These are phyloP conservation scores for Citrullus amarus DNA, from an alignment of 306 rosid species.

Conservation along the genomic window DNA sequence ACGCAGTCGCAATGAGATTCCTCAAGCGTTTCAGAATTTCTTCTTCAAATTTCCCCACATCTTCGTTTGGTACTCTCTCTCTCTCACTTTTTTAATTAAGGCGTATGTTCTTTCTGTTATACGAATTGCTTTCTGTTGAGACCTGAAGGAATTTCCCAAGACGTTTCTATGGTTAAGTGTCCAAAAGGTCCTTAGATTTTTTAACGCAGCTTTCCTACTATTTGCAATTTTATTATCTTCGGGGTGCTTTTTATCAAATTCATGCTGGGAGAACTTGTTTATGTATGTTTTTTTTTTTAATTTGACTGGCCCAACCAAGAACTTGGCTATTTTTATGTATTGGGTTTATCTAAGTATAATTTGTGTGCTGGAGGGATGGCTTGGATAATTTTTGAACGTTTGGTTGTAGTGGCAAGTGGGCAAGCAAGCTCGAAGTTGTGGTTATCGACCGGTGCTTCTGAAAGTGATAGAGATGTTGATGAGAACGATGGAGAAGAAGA, in stretches of 20 bases:
- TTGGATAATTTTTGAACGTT: slow-evolving; percentile 2
- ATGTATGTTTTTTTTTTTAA: background rate
- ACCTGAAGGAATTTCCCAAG: background rate
- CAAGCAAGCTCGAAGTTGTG: slow-evolving; percentile 27
- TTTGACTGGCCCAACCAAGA: background rate
- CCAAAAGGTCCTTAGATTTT: background rate
- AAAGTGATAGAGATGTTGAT: slow-evolving; percentile 15
- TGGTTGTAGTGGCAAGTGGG: slow-evolving; percentile 24
- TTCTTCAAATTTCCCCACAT: slow-evolving; percentile 14
- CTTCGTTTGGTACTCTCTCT: slow-evolving; percentile 38
- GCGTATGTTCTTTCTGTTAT: background rate
- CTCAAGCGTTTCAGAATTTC: slow-evolving; percentile 36
- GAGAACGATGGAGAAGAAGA: slow-evolving; percentile 23
- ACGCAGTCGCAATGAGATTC: slow-evolving; percentile 31
- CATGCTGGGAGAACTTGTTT: background rate
- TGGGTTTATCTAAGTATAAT: background rate
- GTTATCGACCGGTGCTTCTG: slow-evolving; percentile 31
- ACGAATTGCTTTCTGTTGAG: background rate
- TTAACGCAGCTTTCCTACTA: no score
- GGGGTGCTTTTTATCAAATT: background rate
- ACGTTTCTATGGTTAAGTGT: background rate
- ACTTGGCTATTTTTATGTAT: background rate
- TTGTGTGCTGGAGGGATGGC: background rate
- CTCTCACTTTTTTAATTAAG: background rate
- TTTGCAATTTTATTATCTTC: background rate